Conservation (phyloP, 2,329 filamentous ascomycete species). For the Colletotrichum sp. region DNA sequence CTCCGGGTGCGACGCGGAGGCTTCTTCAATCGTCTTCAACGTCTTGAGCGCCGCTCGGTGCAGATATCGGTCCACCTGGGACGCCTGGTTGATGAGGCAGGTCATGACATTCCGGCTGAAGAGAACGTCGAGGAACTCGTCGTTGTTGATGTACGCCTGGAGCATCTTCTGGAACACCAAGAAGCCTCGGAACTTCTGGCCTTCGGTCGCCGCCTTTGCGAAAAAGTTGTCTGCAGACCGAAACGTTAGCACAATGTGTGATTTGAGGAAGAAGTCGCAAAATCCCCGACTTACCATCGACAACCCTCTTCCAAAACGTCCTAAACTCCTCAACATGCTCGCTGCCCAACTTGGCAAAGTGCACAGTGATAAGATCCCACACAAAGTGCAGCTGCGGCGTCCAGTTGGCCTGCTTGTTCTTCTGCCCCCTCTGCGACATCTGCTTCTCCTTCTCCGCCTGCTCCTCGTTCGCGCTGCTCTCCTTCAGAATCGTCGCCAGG, state of each 20-base stretch:
- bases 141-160: slow-evolving; percentile 45
- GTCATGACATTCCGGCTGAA: slow-evolving; percentile 86
- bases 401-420: slow-evolving; percentile 73
- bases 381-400: slow-evolving; percentile 85
- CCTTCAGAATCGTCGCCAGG: slow-evolving; percentile 80
- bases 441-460: slow-evolving; percentile 48
- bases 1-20: slow-evolving; percentile 65
- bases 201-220: slow-evolving; percentile 79
- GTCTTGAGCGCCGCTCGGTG: slow-evolving; percentile 80
- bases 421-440: slow-evolving; percentile 27
- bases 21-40: slow-evolving; percentile 72
- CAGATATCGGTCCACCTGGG: slow-evolving; percentile 78
- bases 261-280: not conserved
- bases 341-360: slow-evolving; percentile 47
- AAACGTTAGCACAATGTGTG: not conserved
- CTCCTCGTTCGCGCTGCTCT: slow-evolving; percentile 64
- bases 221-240: slow-evolving; percentile 75
- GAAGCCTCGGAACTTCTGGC: slow-evolving; percentile 92
- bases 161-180: slow-evolving; percentile 83
- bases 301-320: slow-evolving; percentile 84
- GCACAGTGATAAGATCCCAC: slow-evolving; percentile 79
- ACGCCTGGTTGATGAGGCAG: slow-evolving; percentile 83
- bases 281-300: slow-evolving; percentile 71
- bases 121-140: slow-evolving; percentile 57
- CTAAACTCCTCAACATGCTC: slow-evolving; percentile 59